Evolutionary conservation across 148 eudicot genomes (phyloP), one percentile per base, ranked within the genome.

Genomic region (Fagopyrum homotropicum): DNA sequence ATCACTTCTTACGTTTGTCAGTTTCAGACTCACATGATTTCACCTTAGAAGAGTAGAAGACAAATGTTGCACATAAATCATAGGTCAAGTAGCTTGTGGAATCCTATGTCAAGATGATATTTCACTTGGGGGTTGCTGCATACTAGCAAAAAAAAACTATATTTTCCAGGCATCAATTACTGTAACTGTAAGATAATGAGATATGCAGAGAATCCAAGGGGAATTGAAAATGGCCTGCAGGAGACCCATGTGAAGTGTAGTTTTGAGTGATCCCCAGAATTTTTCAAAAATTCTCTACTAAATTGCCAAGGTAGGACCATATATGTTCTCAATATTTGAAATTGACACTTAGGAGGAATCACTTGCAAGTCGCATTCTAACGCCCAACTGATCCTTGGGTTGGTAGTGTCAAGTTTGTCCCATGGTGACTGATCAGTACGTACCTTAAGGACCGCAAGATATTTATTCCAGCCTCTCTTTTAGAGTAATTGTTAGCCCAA

Each of bases 81-180:
- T 63, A 29, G 45, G n/a, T 45, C 69, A 63, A 63, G 69, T 63
- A 43, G 69, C 4, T 26, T 63, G 45, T 14, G 30, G 71, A 43
- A 66, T 66, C 71, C 47, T 12, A 66, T 40, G 71, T 15, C 46
- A 43, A 66, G n/a, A 35, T 30, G 45, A 12, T 11, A 9, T 40
- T 66, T 12, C 71, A 40, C 71, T 66, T 66, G 46, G 47, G 71
- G 30, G 17, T 66, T 66, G 71, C 71, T 66, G 71, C 71, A 66
- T 4, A 40, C 14, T 66, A 17, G 44, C 64, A 0, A 66, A 35
- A 1, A 66, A 66, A 11, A 66, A 40, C 8, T 35, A 15, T 66
- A 66, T 35, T 10, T 10, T 66, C 47, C 71, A 66, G 71, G 47
- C 19, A 66, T 66, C 71, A 66, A 4, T 14, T 43, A 66, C 47